Percentiles rank a stretch among this genome's conserved stretches.
These are phyloP conservation scores for Oenanthe javanica DNA, from an alignment of 140 eudicot species.

Conservation along the genomic window DNA sequence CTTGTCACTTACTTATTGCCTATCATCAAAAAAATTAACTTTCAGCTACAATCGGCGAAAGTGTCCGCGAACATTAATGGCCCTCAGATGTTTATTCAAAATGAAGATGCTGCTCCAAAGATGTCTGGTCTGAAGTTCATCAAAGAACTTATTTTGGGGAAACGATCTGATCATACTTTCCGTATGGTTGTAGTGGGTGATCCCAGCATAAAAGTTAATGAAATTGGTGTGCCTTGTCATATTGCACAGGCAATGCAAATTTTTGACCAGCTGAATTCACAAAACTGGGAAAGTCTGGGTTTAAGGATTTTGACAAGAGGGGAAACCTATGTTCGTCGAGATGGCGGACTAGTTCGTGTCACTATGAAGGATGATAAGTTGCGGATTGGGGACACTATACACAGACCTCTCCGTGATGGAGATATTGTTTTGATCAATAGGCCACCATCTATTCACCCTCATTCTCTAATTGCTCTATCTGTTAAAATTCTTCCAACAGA, in stretches of 20 bases:
- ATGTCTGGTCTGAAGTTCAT: slow-evolving; percentile 60
- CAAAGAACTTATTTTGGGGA: slow-evolving; percentile 75
- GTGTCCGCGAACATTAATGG: slow-evolving; percentile 11
- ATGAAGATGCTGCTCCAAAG: slow-evolving; percentile 32
- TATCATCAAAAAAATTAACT: neutral
- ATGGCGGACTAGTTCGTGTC: slow-evolving; percentile 38
- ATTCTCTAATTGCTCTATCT: slow-evolving; percentile 65
- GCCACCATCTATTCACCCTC: slow-evolving; percentile 95
- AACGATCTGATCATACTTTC: slow-evolving; percentile 60
- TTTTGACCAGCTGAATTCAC: slow-evolving; percentile 46
- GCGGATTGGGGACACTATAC: slow-evolving; percentile 45
- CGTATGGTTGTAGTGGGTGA: slow-evolving; percentile 91
- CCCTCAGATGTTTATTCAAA: slow-evolving; percentile 11
- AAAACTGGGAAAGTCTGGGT: slow-evolving; percentile 60
- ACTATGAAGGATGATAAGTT: slow-evolving; percentile 38
- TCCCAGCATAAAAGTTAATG: slow-evolving; percentile 56
- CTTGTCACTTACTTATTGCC: neutral
- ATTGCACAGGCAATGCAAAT: slow-evolving; percentile 57
- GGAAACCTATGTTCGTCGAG: slow-evolving; percentile 42
- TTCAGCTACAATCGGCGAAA: slow-evolving; percentile 69
- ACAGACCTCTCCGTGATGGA: slow-evolving; percentile 63
- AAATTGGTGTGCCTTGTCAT: slow-evolving; percentile 65
- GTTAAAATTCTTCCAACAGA: slow-evolving; percentile 70
- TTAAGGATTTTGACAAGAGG: slow-evolving; percentile 45
- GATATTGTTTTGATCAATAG: slow-evolving; percentile 70